Percentiles rank a stretch among this genome's conserved stretches.
These are phyloP conservation scores for Hypoxylon subgilvum DNA, from an alignment of 495 filamentous ascomycete species.

Conservation along the genomic window DNA sequence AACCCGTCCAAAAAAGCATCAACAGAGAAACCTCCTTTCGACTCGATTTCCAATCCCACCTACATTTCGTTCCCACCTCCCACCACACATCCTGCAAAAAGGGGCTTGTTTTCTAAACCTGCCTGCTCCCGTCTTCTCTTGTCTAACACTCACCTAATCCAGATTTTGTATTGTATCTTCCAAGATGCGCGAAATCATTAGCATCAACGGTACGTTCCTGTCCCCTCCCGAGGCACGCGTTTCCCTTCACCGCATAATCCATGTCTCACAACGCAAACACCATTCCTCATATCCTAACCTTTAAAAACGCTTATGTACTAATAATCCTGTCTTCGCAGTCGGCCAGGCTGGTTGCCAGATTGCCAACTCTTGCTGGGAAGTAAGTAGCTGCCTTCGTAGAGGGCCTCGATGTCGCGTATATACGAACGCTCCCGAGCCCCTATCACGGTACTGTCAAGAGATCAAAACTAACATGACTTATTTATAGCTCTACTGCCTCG, in stretches of 20 bases:
- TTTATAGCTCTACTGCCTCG: conserved; percentile 94
- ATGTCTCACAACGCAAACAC: conserved; percentile 15
- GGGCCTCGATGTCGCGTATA: conserved; percentile 4
- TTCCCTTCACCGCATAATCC: conserved; percentile 48
- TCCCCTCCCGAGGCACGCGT: conserved; percentile 43
- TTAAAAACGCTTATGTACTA: conserved; percentile 40
- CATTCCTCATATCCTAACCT: conserved; percentile 21
- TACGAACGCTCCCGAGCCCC: background rate
- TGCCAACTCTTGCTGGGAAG: conserved; percentile 99
- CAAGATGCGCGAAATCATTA: conserved; percentile 99
- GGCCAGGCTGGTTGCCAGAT: conserved; percentile 99
- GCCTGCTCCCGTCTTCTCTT: conserved; percentile 25
- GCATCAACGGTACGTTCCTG: conserved; percentile 87
- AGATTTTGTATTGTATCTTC: conserved; percentile 40
- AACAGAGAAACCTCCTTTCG: conserved; percentile 38
- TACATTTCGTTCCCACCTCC: conserved; percentile 30
- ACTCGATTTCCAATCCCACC: conserved; percentile 37
- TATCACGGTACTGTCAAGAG: background rate
- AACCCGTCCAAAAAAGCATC: conserved; percentile 39
- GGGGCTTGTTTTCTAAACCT: conserved; percentile 29
- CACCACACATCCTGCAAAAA: conserved; percentile 14
- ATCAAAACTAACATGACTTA: conserved; percentile 31
- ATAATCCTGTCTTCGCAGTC: conserved; percentile 66
- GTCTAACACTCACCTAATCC: conserved; percentile 17
- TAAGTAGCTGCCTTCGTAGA: conserved; percentile 57